Evolutionary conservation across 1,284 basidiomycete genomes (phyloP).

Genomic region (Rhodotorula sp.): DNA sequence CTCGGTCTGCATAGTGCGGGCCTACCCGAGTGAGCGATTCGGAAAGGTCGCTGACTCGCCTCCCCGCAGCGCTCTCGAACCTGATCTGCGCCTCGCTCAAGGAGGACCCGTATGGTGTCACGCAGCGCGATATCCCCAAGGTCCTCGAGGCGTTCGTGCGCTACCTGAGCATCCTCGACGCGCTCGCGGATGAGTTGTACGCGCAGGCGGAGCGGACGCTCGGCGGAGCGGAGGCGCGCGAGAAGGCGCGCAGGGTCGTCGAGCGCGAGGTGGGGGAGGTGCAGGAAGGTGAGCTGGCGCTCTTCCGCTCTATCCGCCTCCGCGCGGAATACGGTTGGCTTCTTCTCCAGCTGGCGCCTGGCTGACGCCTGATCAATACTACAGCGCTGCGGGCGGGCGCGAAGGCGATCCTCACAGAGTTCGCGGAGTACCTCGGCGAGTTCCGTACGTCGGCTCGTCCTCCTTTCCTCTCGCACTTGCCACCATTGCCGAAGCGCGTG

Average conservation of each 20-base stretch:
- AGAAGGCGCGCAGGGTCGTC: constrained; percentile 48
- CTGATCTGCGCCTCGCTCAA: constrained; percentile 70
- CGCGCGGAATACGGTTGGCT: too few species aligned
- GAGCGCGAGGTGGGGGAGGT: constrained; percentile 57
- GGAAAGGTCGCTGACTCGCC: not conserved
- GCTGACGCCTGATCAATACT: constrained; percentile 8
- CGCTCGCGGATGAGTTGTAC: constrained; percentile 60
- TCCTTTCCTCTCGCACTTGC: too few species aligned
- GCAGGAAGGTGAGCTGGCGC: constrained; percentile 61
- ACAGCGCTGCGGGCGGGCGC: constrained; percentile 70
- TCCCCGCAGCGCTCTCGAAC: constrained; percentile 63
- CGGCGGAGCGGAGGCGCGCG: constrained; percentile 52
- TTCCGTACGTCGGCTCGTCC: constrained; percentile 54
- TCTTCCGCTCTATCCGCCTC: not conserved
- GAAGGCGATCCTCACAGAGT: constrained; percentile 67
- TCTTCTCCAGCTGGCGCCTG: not conserved
- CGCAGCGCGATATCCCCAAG: constrained; percentile 77
- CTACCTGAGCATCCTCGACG: constrained; percentile 67
- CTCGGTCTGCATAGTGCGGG: not conserved
- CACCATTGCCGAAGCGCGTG: too few species aligned
- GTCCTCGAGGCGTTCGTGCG: constrained; percentile 72
- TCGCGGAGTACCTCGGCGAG: constrained; percentile 70
- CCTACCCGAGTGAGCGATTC: not conserved
- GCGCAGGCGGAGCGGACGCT: constrained; percentile 51
- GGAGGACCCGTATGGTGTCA: constrained; percentile 77